Evolutionary conservation across 2,329 filamentous ascomycete species (phyloP).

Genomic region (Aspergillus fijiensis): DNA sequence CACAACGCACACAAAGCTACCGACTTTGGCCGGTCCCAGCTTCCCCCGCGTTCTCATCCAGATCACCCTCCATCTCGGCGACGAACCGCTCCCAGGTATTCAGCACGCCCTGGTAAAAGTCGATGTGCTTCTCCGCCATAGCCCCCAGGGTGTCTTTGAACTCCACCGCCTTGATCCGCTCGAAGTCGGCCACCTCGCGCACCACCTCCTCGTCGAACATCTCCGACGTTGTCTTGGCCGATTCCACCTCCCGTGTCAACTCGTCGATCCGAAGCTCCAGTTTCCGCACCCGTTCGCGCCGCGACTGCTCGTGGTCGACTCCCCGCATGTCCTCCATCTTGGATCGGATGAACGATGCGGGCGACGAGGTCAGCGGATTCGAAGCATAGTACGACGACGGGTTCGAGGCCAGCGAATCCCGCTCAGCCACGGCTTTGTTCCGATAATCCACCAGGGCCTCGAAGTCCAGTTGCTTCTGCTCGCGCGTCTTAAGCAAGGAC

Average conservation of each 20-base stretch:
- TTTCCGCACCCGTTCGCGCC: slow-evolving; percentile 82
- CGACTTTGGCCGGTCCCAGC: background rate
- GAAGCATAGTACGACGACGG: slow-evolving; percentile 58
- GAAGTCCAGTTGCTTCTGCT: slow-evolving; percentile 97
- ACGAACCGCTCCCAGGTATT: slow-evolving; percentile 88
- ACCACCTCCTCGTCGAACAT: slow-evolving; percentile 96
- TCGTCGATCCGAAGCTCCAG: slow-evolving; percentile 91
- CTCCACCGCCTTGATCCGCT: slow-evolving; percentile 91
- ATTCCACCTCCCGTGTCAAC: slow-evolving; percentile 83
- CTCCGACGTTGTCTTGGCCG: slow-evolving; percentile 80
- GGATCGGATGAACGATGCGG: slow-evolving; percentile 81
- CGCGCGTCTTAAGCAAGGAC: slow-evolving; percentile 82
- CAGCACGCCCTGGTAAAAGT: slow-evolving; percentile 78
- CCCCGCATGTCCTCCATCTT: slow-evolving; percentile 97
- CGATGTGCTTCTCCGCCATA: slow-evolving; percentile 79
- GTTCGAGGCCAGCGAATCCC: slow-evolving; percentile 72
- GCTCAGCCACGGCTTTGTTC: slow-evolving; percentile 82
- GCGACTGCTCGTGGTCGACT: slow-evolving; percentile 90
- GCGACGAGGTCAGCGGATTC: slow-evolving; percentile 58
- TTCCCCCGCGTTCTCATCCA: slow-evolving; percentile 23
- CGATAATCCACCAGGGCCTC: slow-evolving; percentile 95
- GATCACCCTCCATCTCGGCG: slow-evolving; percentile 76
- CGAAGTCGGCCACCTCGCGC: slow-evolving; percentile 88
- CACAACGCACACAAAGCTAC: background rate
- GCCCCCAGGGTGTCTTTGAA: slow-evolving; percentile 83